These are phyloP conservation scores for Acanthamoeba lenticulata DNA, from an alignment of 208 protist species.

Conservation along the genomic window DNA sequence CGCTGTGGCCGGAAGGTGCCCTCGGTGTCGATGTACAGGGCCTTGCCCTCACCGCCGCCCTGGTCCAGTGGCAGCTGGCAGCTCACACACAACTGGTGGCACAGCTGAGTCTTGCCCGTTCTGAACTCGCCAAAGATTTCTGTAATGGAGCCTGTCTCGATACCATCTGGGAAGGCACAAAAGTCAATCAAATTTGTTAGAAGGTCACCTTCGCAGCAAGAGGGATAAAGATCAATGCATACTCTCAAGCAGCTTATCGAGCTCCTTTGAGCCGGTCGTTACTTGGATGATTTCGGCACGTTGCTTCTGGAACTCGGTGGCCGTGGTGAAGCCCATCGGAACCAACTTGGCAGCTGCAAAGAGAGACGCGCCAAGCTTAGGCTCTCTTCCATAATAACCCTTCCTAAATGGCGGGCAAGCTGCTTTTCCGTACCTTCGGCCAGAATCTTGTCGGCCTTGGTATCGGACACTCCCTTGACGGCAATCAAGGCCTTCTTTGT, in stretches of 20 bases:
- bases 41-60: constrained; percentile 98
- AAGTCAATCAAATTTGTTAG: too few species aligned
- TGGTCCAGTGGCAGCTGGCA: constrained; percentile 95
- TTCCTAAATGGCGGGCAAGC: too few species aligned
- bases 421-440: constrained; percentile 82
- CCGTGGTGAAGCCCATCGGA: constrained; percentile 98
- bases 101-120: constrained; percentile 99
- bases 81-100: constrained; percentile 98
- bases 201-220: too few species aligned
- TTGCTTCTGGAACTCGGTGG: constrained; percentile 95
- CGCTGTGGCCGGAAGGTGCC: constrained; percentile 98
- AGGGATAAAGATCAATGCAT: too few species aligned
- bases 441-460: constrained; percentile 98
- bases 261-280: constrained; percentile 98
- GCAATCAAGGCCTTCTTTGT: constrained; percentile 96
- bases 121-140: constrained; percentile 99
- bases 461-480: constrained; percentile 98
- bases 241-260: constrained; percentile 95
- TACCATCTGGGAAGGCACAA: too few species aligned
- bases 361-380: too few species aligned
- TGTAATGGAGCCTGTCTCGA: constrained; percentile 99
- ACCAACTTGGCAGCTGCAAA: constrained; percentile 91
- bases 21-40: constrained; percentile 99
- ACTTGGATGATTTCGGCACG: constrained; percentile 96
- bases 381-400: too few species aligned